Conservation (phyloP, 345 rosid species). For the Excoecaria agallocha region DNA sequence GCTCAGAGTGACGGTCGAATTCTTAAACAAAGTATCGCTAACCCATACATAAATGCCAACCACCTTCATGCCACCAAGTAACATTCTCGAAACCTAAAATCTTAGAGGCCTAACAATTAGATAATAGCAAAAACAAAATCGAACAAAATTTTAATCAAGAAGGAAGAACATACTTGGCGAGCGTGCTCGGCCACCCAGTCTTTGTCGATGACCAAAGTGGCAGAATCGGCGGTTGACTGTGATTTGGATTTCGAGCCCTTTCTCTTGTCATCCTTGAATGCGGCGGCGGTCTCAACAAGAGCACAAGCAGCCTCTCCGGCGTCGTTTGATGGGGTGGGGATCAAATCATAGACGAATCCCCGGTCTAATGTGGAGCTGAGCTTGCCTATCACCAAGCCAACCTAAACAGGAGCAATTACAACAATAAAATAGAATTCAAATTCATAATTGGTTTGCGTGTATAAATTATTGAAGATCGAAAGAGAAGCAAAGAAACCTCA, state of each 20-base stretch:
- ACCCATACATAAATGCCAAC: constrained; percentile 91
- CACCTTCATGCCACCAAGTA: constrained; percentile 81
- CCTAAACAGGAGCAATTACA: constrained; percentile 34
- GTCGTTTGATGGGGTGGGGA: constrained; percentile 77
- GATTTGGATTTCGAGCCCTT: constrained; percentile 62
- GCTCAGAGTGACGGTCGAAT: constrained; percentile 62
- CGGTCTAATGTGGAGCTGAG: constrained; percentile 73
- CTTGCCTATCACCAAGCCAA: constrained; percentile 86
- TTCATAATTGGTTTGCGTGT: too few relatives aligned
- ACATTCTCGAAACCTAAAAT: constrained; percentile 79
- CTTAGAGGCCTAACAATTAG: background rate
- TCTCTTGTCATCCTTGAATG: constrained; percentile 50
- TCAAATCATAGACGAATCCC: constrained; percentile 75
- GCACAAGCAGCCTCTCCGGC: constrained; percentile 73
- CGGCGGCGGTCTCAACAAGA: constrained; percentile 35
- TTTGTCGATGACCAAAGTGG: constrained; percentile 55
- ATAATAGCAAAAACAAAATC: background rate
- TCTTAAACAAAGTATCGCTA: constrained; percentile 69
- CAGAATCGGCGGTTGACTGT: constrained; percentile 48
- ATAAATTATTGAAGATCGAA: background rate
- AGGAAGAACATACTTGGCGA: constrained; percentile 52
- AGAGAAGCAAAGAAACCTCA: constrained; percentile 42
- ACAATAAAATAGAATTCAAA: background rate
- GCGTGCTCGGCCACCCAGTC: constrained; percentile 97
- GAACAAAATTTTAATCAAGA: too few relatives aligned